These are phyloP conservation scores for Mycena crocata DNA, from an alignment of 768 basidiomycete genomes.

Conservation along the genomic window DNA sequence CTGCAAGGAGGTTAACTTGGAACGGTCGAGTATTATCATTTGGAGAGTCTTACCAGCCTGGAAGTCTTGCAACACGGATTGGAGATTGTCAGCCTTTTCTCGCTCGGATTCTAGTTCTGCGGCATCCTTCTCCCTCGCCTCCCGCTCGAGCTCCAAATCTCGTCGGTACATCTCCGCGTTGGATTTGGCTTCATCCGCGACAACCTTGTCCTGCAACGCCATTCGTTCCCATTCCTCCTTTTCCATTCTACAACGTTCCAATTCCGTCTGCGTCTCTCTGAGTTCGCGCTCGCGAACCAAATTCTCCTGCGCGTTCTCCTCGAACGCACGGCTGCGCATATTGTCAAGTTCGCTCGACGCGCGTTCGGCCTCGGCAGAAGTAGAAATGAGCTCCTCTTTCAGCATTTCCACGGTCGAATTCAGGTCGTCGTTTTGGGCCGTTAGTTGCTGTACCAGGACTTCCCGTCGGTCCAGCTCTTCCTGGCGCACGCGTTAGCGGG, in stretches of 20 bases:
- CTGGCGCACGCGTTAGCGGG: conserved; percentile 57
- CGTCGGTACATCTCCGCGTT: conserved; percentile 65
- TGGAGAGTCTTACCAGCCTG: conserved; percentile 76
- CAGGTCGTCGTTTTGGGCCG: conserved; percentile 82
- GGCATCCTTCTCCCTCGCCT: conserved; percentile 65
- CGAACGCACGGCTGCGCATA: conserved; percentile 71
- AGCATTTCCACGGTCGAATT: conserved; percentile 79
- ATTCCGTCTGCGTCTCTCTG: conserved; percentile 84
- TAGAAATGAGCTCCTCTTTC: conserved; percentile 80
- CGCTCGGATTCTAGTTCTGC: conserved; percentile 72
- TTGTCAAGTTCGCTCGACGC: conserved; percentile 76
- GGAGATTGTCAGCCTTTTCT: conserved; percentile 85
- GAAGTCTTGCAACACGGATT: conserved; percentile 95
- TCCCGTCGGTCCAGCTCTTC: conserved; percentile 98
- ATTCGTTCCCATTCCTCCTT: conserved; percentile 69
- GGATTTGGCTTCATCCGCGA: conserved; percentile 77
- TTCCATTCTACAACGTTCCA: conserved; percentile 89
- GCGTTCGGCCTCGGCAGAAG: conserved; percentile 81
- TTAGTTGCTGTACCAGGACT: conserved; percentile 82
- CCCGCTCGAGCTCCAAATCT: conserved; percentile 75
- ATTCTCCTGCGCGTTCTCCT: conserved; percentile 78
- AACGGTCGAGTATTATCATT: not conserved
- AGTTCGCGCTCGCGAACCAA: conserved; percentile 82
- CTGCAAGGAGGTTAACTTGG: conserved; percentile 57
- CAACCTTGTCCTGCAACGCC: conserved; percentile 70